A percentile compares a stretch with the other conserved stretches of the same genome.
Conservation (phyloP, 768 basidiomycete genomes). For the Auricularia heimuer region DNA sequence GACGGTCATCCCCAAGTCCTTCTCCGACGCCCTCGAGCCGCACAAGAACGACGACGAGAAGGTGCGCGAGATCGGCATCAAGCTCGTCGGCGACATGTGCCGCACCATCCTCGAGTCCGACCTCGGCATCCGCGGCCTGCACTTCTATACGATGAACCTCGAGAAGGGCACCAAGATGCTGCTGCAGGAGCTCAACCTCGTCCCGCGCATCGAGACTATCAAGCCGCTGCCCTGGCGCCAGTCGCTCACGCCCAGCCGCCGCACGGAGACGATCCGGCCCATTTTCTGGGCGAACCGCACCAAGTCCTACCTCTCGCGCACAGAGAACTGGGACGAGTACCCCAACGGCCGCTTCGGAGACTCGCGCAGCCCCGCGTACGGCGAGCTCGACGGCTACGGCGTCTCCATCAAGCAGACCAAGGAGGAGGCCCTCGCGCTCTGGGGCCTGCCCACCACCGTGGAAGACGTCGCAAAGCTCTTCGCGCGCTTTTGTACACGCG, state of each 20-base stretch:
- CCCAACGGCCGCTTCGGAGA: constrained; percentile 99
- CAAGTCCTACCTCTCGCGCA: constrained; percentile 89
- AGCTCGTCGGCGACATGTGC: constrained; percentile 92
- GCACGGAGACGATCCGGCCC: constrained; percentile 87
- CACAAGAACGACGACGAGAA: constrained; percentile 89
- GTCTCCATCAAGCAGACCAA: constrained; percentile 85
- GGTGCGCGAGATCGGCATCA: constrained; percentile 87
- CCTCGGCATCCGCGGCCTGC: constrained; percentile 79
- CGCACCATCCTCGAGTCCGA: constrained; percentile 68
- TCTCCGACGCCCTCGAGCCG: constrained; percentile 72
- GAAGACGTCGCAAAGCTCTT: constrained; percentile 68
- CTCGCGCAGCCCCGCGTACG: constrained; percentile 93
- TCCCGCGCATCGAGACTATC: constrained; percentile 80
- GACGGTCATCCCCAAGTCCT: constrained; percentile 64
- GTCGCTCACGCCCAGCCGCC: constrained; percentile 87
- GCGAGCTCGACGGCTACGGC: constrained; percentile 95
- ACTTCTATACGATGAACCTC: constrained; percentile 97
- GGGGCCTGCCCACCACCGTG: constrained; percentile 69
- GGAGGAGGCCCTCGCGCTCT: constrained; percentile 77
- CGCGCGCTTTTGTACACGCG: constrained; percentile 66
- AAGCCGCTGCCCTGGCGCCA: constrained; percentile 95
- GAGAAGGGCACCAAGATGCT: constrained; percentile 95
- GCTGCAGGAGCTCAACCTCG: constrained; percentile 81
- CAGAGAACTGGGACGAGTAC: constrained; percentile 99
- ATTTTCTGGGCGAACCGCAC: constrained; percentile 99